Conservation (phyloP, 441 rosid species). For the Adansonia rubrostipa region DNA sequence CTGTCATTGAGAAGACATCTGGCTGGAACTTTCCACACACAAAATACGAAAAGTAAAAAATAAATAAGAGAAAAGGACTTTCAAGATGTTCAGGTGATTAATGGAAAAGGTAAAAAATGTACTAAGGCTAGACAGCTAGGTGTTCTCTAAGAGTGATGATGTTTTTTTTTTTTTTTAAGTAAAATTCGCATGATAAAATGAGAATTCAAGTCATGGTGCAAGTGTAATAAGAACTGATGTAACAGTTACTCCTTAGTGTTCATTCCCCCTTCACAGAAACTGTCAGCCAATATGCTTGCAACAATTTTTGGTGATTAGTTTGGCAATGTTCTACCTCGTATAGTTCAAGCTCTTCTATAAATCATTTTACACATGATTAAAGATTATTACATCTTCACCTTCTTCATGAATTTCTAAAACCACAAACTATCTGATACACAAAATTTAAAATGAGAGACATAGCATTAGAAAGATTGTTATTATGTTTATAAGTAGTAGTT, state of each 20-base stretch:
- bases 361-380: slow-evolving; percentile 1
- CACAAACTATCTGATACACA: background rate
- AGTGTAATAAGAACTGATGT: background rate
- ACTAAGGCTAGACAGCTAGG: background rate
- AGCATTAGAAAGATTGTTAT: background rate
- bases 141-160: background rate
- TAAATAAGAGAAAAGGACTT: slow-evolving; percentile 2
- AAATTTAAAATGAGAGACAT: background rate
- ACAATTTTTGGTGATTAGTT: background rate
- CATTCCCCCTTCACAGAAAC: background rate
- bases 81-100: background rate
- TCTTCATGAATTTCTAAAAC: background rate
- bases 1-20: background rate
- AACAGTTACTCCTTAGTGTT: background rate
- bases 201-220: background rate
- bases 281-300: background rate
- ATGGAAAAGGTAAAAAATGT: background rate
- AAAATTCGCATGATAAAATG: background rate
- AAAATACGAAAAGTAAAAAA: background rate
- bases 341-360: background rate
- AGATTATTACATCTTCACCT: background rate
- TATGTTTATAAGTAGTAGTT: background rate
- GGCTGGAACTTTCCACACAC: background rate
- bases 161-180: background rate
- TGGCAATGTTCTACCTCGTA: too few relatives aligned